These are phyloP conservation scores for Pyrus hybrid DNA, from an alignment of 331 rosid genomes.

Conservation along the genomic window DNA sequence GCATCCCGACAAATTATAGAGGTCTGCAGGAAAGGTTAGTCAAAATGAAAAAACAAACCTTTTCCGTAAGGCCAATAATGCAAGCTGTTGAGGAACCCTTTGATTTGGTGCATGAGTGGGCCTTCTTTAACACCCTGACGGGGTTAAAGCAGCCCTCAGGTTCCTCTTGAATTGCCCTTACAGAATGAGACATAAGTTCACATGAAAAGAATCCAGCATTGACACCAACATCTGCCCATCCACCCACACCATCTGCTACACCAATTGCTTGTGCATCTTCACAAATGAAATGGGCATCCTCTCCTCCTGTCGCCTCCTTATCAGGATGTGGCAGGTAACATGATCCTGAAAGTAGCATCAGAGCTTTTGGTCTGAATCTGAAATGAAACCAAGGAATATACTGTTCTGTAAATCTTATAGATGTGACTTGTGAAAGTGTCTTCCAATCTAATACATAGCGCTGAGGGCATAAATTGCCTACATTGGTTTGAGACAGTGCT, in stretches of 20 bases:
- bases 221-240: slow-evolving; percentile 98
- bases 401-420: too few species aligned
- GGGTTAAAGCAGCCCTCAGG: slow-evolving; percentile 61
- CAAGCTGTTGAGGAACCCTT: slow-evolving; percentile 96
- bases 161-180: slow-evolving; percentile 64
- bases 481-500: background rate
- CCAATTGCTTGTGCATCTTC: slow-evolving; percentile 73
- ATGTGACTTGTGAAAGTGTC: too few species aligned
- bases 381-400: slow-evolving; percentile 13
- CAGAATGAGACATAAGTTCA: slow-evolving; percentile 69
- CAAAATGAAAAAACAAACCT: slow-evolving; percentile 34
- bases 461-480: background rate
- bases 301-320: slow-evolving; percentile 90
- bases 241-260: slow-evolving; percentile 98
- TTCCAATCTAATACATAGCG: too few species aligned
- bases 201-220: slow-evolving; percentile 77
- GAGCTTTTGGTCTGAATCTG: slow-evolving; percentile 36
- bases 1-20: background rate
- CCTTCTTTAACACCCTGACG: slow-evolving; percentile 80
- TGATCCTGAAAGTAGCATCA: slow-evolving; percentile 76
- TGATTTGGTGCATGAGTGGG: slow-evolving; percentile 60
- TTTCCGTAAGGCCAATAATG: slow-evolving; percentile 61
- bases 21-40: background rate
- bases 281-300: slow-evolving; percentile 97
- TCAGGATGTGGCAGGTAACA: slow-evolving; percentile 96